Percentiles rank a stretch among this genome's conserved stretches.
phyloP scores from a whole-genome alignment of 208 protist species.

The Trypanosomatidae sp. region DNA sequence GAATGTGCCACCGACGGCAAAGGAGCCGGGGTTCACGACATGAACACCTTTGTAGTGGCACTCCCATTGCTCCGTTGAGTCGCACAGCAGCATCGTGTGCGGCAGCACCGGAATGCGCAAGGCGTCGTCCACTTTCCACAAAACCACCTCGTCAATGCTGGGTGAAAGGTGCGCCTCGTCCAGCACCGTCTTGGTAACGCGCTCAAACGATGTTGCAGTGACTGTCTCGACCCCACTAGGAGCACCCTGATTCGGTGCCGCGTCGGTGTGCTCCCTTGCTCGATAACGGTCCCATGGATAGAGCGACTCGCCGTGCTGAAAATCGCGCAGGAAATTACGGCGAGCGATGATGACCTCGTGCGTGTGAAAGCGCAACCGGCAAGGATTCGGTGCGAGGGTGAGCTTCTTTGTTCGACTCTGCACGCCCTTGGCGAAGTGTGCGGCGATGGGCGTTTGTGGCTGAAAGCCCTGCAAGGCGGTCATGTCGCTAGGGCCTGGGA shows the following conservation, averaged over 20 bases:
- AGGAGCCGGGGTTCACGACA: conserved; percentile 86
- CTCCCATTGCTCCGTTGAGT: conserved; percentile 89
- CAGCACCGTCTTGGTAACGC: conserved; percentile 76
- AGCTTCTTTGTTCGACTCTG: conserved; percentile 61
- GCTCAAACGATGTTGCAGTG: conserved; percentile 52
- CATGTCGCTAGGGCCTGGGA: conserved; percentile 77
- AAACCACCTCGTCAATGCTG: conserved; percentile 48
- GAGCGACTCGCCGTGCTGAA: conserved; percentile 57
- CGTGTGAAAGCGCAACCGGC: conserved; percentile 82
- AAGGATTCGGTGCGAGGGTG: conserved; percentile 79
- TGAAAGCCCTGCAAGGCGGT: conserved; percentile 68
- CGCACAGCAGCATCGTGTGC: conserved; percentile 86
- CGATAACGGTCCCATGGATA: conserved; percentile 28
- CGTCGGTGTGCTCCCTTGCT: conserved; percentile 1
- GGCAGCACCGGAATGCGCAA: conserved; percentile 71
- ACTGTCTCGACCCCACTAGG: not conserved
- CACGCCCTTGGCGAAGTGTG: conserved; percentile 50
- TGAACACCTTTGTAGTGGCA: conserved; percentile 83
- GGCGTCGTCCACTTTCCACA: conserved; percentile 81
- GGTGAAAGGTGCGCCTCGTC: conserved; percentile 83
- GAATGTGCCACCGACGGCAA: conserved; percentile 74
- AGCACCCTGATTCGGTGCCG: not conserved
- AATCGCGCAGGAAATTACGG: conserved; percentile 66
- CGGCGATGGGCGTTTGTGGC: conserved; percentile 72
- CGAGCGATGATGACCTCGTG: conserved; percentile 83